These are phyloP conservation scores for Orbilia javanica DNA, from an alignment of 2,329 filamentous ascomycete species.

Conservation along the genomic window DNA sequence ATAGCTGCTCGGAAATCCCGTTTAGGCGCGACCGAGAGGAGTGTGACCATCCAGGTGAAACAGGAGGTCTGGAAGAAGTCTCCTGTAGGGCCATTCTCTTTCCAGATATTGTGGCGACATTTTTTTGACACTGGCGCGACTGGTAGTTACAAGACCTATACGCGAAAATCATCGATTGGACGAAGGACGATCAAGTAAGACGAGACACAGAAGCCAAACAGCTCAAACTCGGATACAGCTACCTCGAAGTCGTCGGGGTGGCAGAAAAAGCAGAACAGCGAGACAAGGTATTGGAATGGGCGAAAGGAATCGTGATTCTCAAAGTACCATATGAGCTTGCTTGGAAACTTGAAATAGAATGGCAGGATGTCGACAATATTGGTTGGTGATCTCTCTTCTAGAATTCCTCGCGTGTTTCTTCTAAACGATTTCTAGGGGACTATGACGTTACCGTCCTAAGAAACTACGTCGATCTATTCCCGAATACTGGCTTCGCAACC, in stretches of 20 bases:
- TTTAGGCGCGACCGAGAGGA: conserved; percentile 83
- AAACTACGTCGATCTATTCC: conserved; percentile 86
- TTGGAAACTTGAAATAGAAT: conserved; percentile 91
- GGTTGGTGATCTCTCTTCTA: conserved; percentile 59
- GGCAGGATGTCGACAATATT: conserved; percentile 82
- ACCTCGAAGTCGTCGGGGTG: conserved; percentile 76
- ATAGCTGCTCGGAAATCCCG: conserved; percentile 90
- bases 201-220: conserved; percentile 91
- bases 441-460: conserved; percentile 83
- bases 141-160: conserved; percentile 80
- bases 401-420: not conserved
- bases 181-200: conserved; percentile 83
- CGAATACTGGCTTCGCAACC: conserved; percentile 83
- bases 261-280: conserved; percentile 79
- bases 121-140: not conserved
- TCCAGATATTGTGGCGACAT: not conserved
- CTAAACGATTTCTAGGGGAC: conserved; percentile 66
- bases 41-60: conserved; percentile 89
- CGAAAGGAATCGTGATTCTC: conserved; percentile 94
- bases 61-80: conserved; percentile 77
- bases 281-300: conserved; percentile 79
- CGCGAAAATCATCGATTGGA: conserved; percentile 88
- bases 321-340: conserved; percentile 89
- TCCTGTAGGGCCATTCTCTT: conserved; percentile 43
- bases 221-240: conserved; percentile 82